These are phyloP conservation scores for Diutina pseudorugosa DNA, from an alignment of 1,139 yeast genomes.

Conservation along the genomic window DNA sequence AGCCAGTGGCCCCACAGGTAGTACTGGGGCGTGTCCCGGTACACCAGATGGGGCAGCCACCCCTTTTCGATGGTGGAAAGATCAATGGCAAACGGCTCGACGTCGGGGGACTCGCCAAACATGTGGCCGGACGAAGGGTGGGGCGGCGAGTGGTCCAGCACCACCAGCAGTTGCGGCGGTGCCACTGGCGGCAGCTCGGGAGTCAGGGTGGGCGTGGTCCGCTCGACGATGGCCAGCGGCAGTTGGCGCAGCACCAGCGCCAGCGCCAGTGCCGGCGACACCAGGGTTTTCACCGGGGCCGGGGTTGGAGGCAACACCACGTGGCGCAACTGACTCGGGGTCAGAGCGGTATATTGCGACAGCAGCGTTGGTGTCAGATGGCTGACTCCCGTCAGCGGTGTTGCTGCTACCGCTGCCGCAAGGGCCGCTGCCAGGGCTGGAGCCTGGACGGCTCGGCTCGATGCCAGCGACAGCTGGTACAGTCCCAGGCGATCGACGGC, in stretches of 20 bases:
- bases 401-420: constrained; percentile 1
- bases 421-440: constrained; percentile 3
- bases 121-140: background rate
- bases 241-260: background rate
- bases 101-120: background rate
- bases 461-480: background rate
- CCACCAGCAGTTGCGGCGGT: background rate
- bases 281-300: background rate
- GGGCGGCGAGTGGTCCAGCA: background rate
- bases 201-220: background rate
- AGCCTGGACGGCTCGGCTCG: background rate
- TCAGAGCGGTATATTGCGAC: constrained; percentile 1
- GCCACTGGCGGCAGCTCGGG: background rate
- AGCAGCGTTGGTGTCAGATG: background rate
- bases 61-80: background rate
- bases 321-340: background rate
- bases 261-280: background rate
- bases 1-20: background rate
- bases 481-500: background rate
- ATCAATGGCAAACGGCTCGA: background rate
- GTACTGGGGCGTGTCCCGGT: background rate
- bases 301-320: background rate
- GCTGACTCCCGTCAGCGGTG: background rate
- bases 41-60: background rate
- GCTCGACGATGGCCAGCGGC: background rate